Base-by-base conservation (phyloP, 1,139 yeast genomes). In the Suhomyces guaymorum region DNA sequence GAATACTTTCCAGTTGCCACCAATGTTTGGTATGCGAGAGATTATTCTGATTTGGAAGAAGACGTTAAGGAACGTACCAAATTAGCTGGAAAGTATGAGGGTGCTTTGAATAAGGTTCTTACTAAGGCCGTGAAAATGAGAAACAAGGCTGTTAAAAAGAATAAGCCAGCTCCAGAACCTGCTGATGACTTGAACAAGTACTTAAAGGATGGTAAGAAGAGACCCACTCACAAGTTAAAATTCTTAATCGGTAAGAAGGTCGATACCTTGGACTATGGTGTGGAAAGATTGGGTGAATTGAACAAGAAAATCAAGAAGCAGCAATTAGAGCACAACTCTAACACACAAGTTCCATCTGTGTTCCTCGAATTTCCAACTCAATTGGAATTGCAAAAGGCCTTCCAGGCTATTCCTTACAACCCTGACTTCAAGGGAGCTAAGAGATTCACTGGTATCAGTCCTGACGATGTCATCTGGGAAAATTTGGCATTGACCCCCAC, bases 311-410 rank as follows among this genome's bases (percentile, higher is more conserved):
- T 92, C 44, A 66, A 65, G 35, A 72, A 73, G 26, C 59, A 76
- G 46, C 96, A 88, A 63, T 54, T 55, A 22, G 62, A 64, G 28
- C 66, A 67, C 48, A 63, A 66, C 32, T 57, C 69, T 13, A 62
- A 67, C 39, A 65, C 70, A 7, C 80, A 78, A 51, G 57, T 73
- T 28, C 80, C 84, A 37, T 84, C 96, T 24, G 95, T 85, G 13
- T 89, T 92, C 55, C 73, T 90, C 33, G 92, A 86, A 56, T 92
- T 92, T 59, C 80, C 85, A 37, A 77, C 89, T 39, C 97, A 89
- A 61, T 80, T 83, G 53, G 87, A 87, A 51, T 87, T 94, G 25
- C 96, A 90, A 62, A 70, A 82, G 47, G 97, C 97, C n/a, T 80
- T 72, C 55, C 97, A 90, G 63, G 78, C 86, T 17, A 66, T 79